Conservation (phyloP, 1,284 basidiomycete species). For the Leccinum holopus region DNA sequence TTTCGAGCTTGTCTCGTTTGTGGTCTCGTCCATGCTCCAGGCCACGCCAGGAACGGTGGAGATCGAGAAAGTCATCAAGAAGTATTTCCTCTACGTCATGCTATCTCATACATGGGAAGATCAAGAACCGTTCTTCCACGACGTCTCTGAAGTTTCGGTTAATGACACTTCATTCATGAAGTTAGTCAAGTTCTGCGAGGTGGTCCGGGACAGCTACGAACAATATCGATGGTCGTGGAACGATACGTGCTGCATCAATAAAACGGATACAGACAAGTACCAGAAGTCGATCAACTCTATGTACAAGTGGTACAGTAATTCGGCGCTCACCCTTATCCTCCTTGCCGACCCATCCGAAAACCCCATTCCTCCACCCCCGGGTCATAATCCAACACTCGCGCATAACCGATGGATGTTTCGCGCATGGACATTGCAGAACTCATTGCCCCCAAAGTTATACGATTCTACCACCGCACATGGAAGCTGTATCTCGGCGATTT, state of each 20-base stretch:
- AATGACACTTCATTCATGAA: slow-evolving; percentile 12
- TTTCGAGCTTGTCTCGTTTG: slow-evolving; percentile 6
- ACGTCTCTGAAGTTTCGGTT: slow-evolving; percentile 4
- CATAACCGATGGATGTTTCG: slow-evolving; percentile 22
- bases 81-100: slow-evolving; percentile 25
- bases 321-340: slow-evolving; percentile 18
- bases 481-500: neutral
- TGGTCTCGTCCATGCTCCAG: slow-evolving; percentile 5
- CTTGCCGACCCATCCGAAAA: slow-evolving; percentile 10
- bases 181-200: slow-evolving; percentile 12
- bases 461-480: slow-evolving; percentile 1
- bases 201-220: slow-evolving; percentile 3
- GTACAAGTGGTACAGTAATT: slow-evolving; percentile 23
- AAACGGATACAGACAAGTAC: neutral
- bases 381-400: slow-evolving; percentile 4
- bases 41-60: neutral
- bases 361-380: neutral
- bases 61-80: slow-evolving; percentile 6
- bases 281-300: slow-evolving; percentile 16
- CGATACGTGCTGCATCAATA: slow-evolving; percentile 16
- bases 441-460: too few species aligned
- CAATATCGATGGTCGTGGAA: slow-evolving; percentile 12
- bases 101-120: slow-evolving; percentile 23
- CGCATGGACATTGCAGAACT: neutral
- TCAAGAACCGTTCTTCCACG: slow-evolving; percentile 11